phyloP scores from a whole-genome alignment of 176 grass and related monocot genomes.

The Ampelocalamus luodianensis region DNA sequence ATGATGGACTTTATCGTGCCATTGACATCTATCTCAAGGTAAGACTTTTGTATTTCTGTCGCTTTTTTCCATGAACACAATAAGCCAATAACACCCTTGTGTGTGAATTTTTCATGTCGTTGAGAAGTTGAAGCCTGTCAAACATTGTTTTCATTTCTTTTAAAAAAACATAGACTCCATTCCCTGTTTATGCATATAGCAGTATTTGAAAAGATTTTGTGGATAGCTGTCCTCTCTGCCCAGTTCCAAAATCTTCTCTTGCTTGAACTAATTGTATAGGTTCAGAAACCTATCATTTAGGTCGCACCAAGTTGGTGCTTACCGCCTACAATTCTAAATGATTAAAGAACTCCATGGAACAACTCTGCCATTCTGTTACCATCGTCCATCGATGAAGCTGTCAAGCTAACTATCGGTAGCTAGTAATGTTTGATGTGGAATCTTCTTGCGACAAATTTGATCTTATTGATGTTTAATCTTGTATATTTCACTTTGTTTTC shows the following conservation, averaged over 20 bases:
- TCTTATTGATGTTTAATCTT: background rate
- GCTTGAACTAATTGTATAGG: no score
- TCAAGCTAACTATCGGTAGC: background rate
- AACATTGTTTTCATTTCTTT: no score
- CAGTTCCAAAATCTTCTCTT: no score
- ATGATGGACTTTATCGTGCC: slow-evolving; percentile 82
- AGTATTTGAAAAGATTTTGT: no score
- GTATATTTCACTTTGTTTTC: slow-evolving; percentile 1
- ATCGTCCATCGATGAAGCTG: background rate
- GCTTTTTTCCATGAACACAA: background rate
- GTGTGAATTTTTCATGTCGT: background rate
- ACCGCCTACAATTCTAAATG: background rate
- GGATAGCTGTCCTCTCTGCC: no score
- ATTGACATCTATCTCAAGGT: slow-evolving; percentile 93
- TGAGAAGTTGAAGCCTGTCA: background rate
- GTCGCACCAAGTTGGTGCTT: slow-evolving; percentile 4
- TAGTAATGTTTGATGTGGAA: background rate
- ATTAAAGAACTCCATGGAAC: background rate
- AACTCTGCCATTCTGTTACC: background rate
- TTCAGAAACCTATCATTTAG: background rate
- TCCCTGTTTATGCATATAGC: no score
- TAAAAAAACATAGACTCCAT: no score
- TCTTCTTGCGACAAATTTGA: background rate
- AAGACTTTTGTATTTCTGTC: slow-evolving; percentile 3
- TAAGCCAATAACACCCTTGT: background rate